These are phyloP conservation scores for Globisporangium camurandrum DNA, from an alignment of 352 stramenopile genomes.

Conservation along the genomic window DNA sequence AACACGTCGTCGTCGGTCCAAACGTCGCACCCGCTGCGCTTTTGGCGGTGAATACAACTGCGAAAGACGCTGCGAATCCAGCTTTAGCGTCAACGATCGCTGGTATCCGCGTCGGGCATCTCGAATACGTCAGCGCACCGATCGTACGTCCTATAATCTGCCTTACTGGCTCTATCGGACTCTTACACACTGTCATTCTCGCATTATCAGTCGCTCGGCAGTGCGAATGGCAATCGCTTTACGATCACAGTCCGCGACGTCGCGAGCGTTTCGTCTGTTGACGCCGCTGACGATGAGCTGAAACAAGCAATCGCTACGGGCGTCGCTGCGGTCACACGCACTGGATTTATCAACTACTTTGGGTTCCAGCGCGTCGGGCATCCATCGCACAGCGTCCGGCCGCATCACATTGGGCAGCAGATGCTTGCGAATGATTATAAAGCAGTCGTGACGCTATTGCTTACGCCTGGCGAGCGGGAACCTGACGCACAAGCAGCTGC, in stretches of 20 bases:
- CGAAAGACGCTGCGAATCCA: too few relatives aligned
- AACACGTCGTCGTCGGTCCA: slow-evolving; percentile 55
- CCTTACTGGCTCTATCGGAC: neutral
- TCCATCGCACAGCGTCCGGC: slow-evolving; percentile 30
- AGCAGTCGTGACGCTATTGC: slow-evolving; percentile 34
- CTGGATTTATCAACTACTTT: slow-evolving; percentile 79
- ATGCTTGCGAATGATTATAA: slow-evolving; percentile 59
- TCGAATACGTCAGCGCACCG: slow-evolving; percentile 40
- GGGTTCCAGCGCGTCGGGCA: slow-evolving; percentile 69
- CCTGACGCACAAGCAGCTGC: slow-evolving; percentile 19
- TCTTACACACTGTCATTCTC: neutral
- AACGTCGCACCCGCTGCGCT: slow-evolving; percentile 35
- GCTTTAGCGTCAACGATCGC: neutral
- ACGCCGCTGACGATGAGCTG: slow-evolving; percentile 9
- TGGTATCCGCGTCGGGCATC: slow-evolving; percentile 32
- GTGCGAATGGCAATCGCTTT: slow-evolving; percentile 55
- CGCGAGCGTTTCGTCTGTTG: too few relatives aligned
- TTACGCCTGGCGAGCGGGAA: slow-evolving; percentile 32
- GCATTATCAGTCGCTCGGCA: slow-evolving; percentile 29
- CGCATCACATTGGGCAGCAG: slow-evolving; percentile 64
- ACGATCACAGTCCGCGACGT: slow-evolving; percentile 41
- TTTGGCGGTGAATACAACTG: slow-evolving; percentile 29
- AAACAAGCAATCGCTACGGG: slow-evolving; percentile 14
- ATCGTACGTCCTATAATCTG: slow-evolving; percentile 22
- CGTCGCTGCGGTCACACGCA: slow-evolving; percentile 22